phyloP scores from a whole-genome alignment of 1,139 yeast species.

The Suhomyces chickasaworum region DNA sequence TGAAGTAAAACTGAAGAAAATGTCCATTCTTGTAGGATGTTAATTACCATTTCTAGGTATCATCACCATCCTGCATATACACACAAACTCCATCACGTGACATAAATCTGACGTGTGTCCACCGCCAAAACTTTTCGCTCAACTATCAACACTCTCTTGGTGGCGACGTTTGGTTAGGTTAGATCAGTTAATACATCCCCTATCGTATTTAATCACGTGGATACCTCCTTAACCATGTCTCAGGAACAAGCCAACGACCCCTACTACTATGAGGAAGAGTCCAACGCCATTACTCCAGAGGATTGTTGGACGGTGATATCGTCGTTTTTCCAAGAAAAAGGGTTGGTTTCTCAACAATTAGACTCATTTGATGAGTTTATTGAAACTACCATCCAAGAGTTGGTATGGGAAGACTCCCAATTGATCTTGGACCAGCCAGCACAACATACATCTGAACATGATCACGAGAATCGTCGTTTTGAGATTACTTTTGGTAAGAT shows the following conservation, averaged over 20 bases:
- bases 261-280: slow-evolving; percentile 63
- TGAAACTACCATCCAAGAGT: slow-evolving; percentile 93
- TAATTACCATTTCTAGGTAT: too few species aligned
- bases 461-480: slow-evolving; percentile 86
- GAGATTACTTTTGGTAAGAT: slow-evolving; percentile 97
- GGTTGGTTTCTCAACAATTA: slow-evolving; percentile 95
- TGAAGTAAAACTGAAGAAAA: too few species aligned
- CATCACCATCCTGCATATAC: neutral
- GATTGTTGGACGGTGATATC: slow-evolving; percentile 99
- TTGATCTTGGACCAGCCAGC: slow-evolving; percentile 97
- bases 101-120: slow-evolving; percentile 7
- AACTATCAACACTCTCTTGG: slow-evolving; percentile 6
- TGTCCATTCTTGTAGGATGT: too few species aligned
- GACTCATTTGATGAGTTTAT: slow-evolving; percentile 98
- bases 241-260: slow-evolving; percentile 45
- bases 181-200: slow-evolving; percentile 6
- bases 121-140: slow-evolving; percentile 11
- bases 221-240: slow-evolving; percentile 16
- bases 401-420: slow-evolving; percentile 94
- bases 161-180: slow-evolving; percentile 8
- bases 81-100: slow-evolving; percentile 1
- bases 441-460: slow-evolving; percentile 90
- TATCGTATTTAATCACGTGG: slow-evolving; percentile 2
- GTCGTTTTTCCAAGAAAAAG: slow-evolving; percentile 93
- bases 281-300: slow-evolving; percentile 85